Base-by-base conservation (phyloP, 1,284 basidiomycete genomes). In the Phylloboletellus chloephorus region DNA sequence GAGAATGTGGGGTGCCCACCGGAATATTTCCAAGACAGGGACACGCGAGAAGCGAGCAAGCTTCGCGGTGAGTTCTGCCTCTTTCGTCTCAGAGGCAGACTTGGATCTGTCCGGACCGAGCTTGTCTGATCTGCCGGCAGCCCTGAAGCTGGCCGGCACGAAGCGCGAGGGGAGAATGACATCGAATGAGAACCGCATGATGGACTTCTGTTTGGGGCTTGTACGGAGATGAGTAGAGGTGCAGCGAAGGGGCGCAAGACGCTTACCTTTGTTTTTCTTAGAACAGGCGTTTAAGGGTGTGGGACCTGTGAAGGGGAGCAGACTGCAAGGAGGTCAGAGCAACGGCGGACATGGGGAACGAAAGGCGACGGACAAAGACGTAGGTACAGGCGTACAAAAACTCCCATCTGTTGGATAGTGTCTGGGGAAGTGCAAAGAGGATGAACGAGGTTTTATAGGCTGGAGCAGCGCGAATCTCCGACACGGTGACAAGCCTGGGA, bases 361-460 rank as follows among this genome's bases (percentile, higher is more conserved):
- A 33, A 32, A 26, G 37, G 9, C 10, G 5, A 63, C 56, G 41
- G 37, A 58, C 56, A 47, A 46, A 57, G 58, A 31, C 54, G 56
- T 45, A 48, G 42, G 52, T 61, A 61, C 20, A 49, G 34, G 52
- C 54, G 60, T 35, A 47, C 58, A 46, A 60, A 61, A 56, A 51
- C 41, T 58, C 60, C 60, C 56, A 58, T 58, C 56, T 61, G 56
- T 61, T 63, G 58, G 60, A 51, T 52, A 59, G 40, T 29, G 49
- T 43, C 37, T 48, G 39, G 38, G 47, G 32, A 41, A 41, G 7
- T 2, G 15, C 5, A 1, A 12, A 30, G 0, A 15, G 7, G 31
- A 5, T 22, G 33, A 11, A 33, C 28, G 13, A 42, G 37, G 37
- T 12, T 61, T 60, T 58, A 57, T 61, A 57, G n/a, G n/a, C 21